Percentiles rank a stretch among this genome's conserved stretches.
Conservation (phyloP, 1,139 yeast species). For the Blastobotrys malaysiensis region DNA sequence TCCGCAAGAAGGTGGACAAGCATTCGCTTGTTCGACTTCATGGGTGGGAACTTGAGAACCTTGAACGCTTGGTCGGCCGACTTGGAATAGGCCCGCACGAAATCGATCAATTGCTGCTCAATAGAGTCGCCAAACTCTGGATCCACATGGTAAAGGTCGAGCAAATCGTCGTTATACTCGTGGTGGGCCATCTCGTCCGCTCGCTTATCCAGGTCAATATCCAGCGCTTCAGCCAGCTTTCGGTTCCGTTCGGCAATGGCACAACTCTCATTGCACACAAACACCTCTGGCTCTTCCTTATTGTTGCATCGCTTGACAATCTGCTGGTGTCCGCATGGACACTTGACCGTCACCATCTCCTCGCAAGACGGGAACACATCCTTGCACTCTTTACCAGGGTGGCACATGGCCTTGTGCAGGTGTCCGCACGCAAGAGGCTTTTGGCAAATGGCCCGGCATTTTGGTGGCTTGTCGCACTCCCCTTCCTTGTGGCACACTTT, state of each 20-base stretch:
- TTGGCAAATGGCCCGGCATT: slow-evolving; percentile 47
- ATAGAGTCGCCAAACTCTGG: slow-evolving; percentile 39
- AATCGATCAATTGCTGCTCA: slow-evolving; percentile 48
- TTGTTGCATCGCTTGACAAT: slow-evolving; percentile 23
- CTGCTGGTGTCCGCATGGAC: slow-evolving; percentile 59
- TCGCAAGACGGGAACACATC: slow-evolving; percentile 42
- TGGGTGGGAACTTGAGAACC: slow-evolving; percentile 61
- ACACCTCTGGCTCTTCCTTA: slow-evolving; percentile 10
- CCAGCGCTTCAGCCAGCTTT: slow-evolving; percentile 59
- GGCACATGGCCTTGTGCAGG: slow-evolving; percentile 56
- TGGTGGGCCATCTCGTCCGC: slow-evolving; percentile 17
- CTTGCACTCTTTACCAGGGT: slow-evolving; percentile 51
- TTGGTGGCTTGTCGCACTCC: slow-evolving; percentile 29
- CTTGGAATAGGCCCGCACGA: slow-evolving; percentile 39
- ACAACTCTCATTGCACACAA: slow-evolving; percentile 72
- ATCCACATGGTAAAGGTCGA: slow-evolving; percentile 28
- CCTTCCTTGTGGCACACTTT: slow-evolving; percentile 49
- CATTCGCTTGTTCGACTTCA: slow-evolving; percentile 62
- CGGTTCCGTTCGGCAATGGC: slow-evolving; percentile 53
- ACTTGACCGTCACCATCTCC: slow-evolving; percentile 46
- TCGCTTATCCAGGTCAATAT: slow-evolving; percentile 26
- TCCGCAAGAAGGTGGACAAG: slow-evolving; percentile 67
- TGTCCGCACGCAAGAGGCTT: slow-evolving; percentile 65
- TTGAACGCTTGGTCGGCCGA: slow-evolving; percentile 28
- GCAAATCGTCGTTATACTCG: slow-evolving; percentile 23